Conservation (phyloP, 495 filamentous ascomycete genomes). For the Aspergillus campestris region DNA sequence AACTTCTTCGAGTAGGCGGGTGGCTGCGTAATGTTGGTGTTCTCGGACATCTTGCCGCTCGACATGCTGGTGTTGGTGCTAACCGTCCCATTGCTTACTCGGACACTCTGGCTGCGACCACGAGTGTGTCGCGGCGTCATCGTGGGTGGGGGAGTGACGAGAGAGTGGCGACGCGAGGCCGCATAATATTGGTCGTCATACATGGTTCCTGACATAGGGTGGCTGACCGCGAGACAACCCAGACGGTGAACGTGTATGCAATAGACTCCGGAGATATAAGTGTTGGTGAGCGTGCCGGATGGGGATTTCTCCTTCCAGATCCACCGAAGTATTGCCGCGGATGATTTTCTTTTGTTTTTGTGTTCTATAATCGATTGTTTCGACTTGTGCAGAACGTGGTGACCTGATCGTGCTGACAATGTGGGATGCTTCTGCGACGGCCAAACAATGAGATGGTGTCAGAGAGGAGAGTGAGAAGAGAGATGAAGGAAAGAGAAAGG, state of each 20-base stretch:
- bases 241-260: conserved; percentile 10
- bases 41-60: conserved; percentile 59
- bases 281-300: conserved; percentile 7
- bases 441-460: conserved; percentile 4
- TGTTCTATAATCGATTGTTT: conserved; percentile 1
- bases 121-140: conserved; percentile 41
- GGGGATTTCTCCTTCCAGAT: conserved; percentile 12
- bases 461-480: conserved; percentile 5
- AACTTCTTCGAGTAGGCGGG: conserved; percentile 97
- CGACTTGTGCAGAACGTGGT: neutral
- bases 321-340: conserved; percentile 11
- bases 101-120: conserved; percentile 50
- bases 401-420: neutral
- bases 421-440: neutral
- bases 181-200: conserved; percentile 45
- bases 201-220: conserved; percentile 34
- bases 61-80: conserved; percentile 67
- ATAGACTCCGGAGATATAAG: conserved; percentile 3
- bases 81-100: conserved; percentile 71
- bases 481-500: conserved; percentile 10
- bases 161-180: conserved; percentile 39
- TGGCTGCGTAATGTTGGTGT: conserved; percentile 77
- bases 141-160: conserved; percentile 40
- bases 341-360: conserved; percentile 3
- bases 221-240: no score